These are phyloP conservation scores for Macrolepiota dolichaula DNA, from an alignment of 768 basidiomycete genomes.

Conservation along the genomic window DNA sequence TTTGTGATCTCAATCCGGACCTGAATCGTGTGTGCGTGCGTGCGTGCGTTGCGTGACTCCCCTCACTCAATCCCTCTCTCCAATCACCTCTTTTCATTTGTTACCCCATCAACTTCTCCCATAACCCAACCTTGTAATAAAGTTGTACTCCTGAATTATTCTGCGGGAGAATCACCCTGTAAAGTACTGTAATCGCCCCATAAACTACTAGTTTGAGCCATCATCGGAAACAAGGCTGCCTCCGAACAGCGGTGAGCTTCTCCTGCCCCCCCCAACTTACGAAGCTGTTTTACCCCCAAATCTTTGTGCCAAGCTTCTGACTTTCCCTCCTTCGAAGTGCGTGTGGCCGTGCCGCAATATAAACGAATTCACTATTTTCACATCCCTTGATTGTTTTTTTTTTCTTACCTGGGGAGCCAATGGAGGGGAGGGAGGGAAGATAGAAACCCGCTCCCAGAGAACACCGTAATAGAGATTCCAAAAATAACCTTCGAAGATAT, in stretches of 20 bases:
- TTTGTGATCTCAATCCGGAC: conserved; percentile 2
- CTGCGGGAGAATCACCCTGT: conserved; percentile 6
- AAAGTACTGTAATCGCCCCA: not conserved
- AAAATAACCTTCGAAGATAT: not conserved
- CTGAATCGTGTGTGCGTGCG: too few species aligned
- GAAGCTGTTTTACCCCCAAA: not conserved
- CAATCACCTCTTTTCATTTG: conserved; percentile 3
- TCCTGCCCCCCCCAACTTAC: too few species aligned
- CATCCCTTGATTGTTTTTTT: not conserved
- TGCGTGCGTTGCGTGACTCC: too few species aligned
- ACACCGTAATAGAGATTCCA: not conserved
- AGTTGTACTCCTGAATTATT: conserved; percentile 12
- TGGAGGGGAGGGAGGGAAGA: not conserved
- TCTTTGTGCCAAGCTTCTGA: not conserved
- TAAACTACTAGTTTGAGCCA: not conserved
- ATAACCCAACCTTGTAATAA: conserved; percentile 4
- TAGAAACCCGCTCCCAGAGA: not conserved
- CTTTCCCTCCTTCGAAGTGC: too few species aligned
- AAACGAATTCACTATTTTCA: not conserved
- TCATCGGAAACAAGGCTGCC: not conserved
- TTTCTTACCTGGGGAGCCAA: too few species aligned
- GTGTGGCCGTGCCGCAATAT: not conserved
- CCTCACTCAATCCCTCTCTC: too few species aligned
- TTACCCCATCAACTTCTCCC: conserved; percentile 6
- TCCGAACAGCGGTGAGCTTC: not conserved